Evolutionary conservation across 164 flowering plant genomes (phyloP).

Genomic region (Sedum album): DNA sequence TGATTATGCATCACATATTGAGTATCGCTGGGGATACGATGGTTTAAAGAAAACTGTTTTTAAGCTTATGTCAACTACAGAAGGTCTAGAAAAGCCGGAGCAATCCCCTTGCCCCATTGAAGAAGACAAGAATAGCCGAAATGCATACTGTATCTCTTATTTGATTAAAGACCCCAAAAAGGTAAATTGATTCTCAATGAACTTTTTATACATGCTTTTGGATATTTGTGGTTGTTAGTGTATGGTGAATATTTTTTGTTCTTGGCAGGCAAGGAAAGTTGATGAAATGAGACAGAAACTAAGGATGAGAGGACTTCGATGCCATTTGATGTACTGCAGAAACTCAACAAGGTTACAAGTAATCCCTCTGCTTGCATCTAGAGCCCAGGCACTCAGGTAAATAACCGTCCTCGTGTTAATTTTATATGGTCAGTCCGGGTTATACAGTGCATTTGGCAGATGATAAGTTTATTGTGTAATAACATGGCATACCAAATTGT

Average conservation of each 20-base stretch:
- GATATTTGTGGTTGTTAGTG: constrained; percentile 1
- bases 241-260: background rate
- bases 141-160: constrained; percentile 68
- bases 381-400: constrained; percentile 96
- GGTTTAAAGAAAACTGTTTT: constrained; percentile 76
- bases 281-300: constrained; percentile 93
- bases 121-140: constrained; percentile 60
- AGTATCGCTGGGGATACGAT: constrained; percentile 84
- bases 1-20: constrained; percentile 79
- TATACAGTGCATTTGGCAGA: background rate
- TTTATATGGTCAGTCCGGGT: background rate
- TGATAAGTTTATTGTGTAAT: too few relatives aligned
- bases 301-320: constrained; percentile 87
- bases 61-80: constrained; percentile 58
- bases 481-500: too few relatives aligned
- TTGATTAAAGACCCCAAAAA: constrained; percentile 53
- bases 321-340: constrained; percentile 92
- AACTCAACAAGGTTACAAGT: constrained; percentile 81
- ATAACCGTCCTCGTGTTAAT: background rate
- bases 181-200: constrained; percentile 26
- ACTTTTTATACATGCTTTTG: background rate
- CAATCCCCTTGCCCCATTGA: constrained; percentile 28
- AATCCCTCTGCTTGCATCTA: constrained; percentile 86
- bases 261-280: constrained; percentile 58
- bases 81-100: constrained; percentile 21